A percentile compares a stretch with the other conserved stretches of the same genome.
Conservation (phyloP, 2,329 filamentous ascomycete species). For the Alternaria sp. region DNA sequence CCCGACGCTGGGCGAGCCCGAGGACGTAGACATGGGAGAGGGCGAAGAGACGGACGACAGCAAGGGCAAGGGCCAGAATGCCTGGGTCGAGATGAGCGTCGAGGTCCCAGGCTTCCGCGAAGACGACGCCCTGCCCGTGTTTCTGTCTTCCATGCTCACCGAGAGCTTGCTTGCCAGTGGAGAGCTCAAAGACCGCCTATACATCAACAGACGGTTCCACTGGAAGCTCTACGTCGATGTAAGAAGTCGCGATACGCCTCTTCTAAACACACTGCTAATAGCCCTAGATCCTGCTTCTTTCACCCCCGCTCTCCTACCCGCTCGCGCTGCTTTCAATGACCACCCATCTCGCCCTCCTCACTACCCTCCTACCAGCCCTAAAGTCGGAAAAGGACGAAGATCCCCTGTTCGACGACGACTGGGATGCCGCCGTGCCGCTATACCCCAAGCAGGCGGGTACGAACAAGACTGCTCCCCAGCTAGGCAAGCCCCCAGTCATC, state of each 20-base stretch:
- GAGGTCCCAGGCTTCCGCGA: conserved; percentile 91
- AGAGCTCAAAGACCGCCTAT: conserved; percentile 70
- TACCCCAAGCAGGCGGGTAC: conserved; percentile 63
- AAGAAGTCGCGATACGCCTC: conserved; percentile 42
- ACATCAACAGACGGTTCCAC: conserved; percentile 91
- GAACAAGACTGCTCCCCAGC: conserved; percentile 25
- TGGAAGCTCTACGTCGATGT: conserved; percentile 97
- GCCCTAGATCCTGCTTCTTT: conserved; percentile 83
- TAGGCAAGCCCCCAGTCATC: conserved; percentile 77
- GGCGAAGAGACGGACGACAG: conserved; percentile 36
- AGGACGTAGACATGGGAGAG: conserved; percentile 52
- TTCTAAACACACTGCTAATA: conserved; percentile 3
- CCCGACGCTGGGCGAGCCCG: conserved; percentile 27
- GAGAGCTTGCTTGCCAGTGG: conserved; percentile 83
- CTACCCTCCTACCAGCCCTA: conserved; percentile 81
- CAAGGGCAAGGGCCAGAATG: conserved; percentile 59
- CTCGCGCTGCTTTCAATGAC: conserved; percentile 91
- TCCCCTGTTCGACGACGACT: conserved; percentile 97
- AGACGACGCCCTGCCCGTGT: conserved; percentile 88
- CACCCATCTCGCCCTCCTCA: conserved; percentile 89
- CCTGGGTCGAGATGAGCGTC: conserved; percentile 88
- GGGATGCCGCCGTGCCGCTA: conserved; percentile 80
- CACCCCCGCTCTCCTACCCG: conserved; percentile 90
- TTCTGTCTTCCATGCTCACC: conserved; percentile 83
- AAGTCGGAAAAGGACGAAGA: conserved; percentile 94